These are phyloP conservation scores for Eruca vesicaria DNA, from an alignment of 441 rosid genomes.

Conservation along the genomic window DNA sequence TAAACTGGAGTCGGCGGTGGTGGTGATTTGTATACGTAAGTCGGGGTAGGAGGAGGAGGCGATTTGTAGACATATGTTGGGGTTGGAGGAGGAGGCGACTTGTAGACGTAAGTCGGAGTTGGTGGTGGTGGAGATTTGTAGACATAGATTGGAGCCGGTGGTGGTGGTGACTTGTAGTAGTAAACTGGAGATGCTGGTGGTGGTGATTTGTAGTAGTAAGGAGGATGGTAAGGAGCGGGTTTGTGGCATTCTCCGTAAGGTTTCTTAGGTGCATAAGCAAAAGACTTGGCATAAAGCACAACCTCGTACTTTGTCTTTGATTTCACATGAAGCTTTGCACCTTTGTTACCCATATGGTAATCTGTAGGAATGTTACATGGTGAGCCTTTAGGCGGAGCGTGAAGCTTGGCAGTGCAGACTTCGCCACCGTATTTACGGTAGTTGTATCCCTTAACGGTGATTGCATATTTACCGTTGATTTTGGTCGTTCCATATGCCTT, in stretches of 20 bases:
- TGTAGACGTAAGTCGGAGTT: conserved; percentile 35
- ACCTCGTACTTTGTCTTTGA: too few species aligned
- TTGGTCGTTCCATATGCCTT: too few species aligned
- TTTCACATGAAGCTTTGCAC: conserved; percentile 56
- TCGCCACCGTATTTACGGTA: conserved; percentile 67
- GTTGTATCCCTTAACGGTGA: conserved; percentile 60
- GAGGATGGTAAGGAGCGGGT: too few species aligned
- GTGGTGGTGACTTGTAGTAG: conserved; percentile 35
- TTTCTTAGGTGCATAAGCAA: too few species aligned
- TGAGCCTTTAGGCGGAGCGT: conserved; percentile 59
- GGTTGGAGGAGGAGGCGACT: conserved; percentile 43
- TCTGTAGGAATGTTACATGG: conserved; percentile 69
- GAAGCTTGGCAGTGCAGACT: conserved; percentile 82
- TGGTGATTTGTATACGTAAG: conserved; percentile 16
- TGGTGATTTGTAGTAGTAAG: conserved; percentile 41
- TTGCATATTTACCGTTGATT: too few species aligned
- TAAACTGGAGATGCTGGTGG: conserved; percentile 44
- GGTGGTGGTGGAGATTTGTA: conserved; percentile 23
- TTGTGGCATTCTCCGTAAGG: too few species aligned
- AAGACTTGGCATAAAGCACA: too few species aligned
- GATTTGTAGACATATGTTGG: conserved; percentile 26
- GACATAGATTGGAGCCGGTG: conserved; percentile 10
- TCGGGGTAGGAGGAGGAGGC: conserved; percentile 15
- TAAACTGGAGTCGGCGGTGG: conserved; percentile 36
- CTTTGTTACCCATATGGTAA: conserved; percentile 59